These are phyloP conservation scores for Cryptosporidium xiaoi DNA, from an alignment of 169 alveolate genomes.

Conservation along the genomic window DNA sequence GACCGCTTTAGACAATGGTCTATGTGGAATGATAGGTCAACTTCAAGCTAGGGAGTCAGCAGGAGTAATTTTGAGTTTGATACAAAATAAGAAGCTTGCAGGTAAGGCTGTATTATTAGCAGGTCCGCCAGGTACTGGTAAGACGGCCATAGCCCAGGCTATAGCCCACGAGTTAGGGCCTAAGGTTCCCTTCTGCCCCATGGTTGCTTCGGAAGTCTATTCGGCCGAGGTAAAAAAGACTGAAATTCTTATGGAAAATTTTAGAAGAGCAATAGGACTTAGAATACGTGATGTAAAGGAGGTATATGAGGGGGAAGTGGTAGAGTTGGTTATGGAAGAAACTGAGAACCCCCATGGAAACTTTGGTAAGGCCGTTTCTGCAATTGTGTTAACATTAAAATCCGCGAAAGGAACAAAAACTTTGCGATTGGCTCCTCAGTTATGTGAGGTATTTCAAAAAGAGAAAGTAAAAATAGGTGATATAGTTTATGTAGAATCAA, in stretches of 20 bases:
- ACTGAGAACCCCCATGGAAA: conserved; percentile 91
- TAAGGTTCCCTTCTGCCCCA: conserved; percentile 99
- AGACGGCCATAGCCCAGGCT: conserved; percentile 99
- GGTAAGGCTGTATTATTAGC: conserved; percentile 90
- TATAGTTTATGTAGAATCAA: conserved; percentile 97
- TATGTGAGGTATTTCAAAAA: conserved; percentile 96
- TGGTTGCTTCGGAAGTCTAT: conserved; percentile 99
- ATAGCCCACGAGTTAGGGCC: conserved; percentile 98
- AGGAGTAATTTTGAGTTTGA: conserved; percentile 96
- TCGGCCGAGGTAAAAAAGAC: conserved; percentile 99
- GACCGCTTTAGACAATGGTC: conserved; percentile 82
- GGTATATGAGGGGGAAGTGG: conserved; percentile 98
- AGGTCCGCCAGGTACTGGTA: conserved; percentile 99
- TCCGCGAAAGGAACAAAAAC: conserved; percentile 98
- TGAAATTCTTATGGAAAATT: conserved; percentile 98
- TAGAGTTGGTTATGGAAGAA: conserved; percentile 95
- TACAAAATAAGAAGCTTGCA: conserved; percentile 97
- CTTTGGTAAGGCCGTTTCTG: conserved; percentile 82
- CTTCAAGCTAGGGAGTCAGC: conserved; percentile 99
- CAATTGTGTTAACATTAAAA: conserved; percentile 94
- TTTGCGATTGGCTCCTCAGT: conserved; percentile 96
- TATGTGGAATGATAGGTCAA: conserved; percentile 98
- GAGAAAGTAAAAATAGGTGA: conserved; percentile 98
- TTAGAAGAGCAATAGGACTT: conserved; percentile 98
- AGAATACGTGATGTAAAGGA: conserved; percentile 98